phyloP scores from a whole-genome alignment of 2,329 filamentous ascomycete genomes.

The Ascochyta viciae-villosae region DNA sequence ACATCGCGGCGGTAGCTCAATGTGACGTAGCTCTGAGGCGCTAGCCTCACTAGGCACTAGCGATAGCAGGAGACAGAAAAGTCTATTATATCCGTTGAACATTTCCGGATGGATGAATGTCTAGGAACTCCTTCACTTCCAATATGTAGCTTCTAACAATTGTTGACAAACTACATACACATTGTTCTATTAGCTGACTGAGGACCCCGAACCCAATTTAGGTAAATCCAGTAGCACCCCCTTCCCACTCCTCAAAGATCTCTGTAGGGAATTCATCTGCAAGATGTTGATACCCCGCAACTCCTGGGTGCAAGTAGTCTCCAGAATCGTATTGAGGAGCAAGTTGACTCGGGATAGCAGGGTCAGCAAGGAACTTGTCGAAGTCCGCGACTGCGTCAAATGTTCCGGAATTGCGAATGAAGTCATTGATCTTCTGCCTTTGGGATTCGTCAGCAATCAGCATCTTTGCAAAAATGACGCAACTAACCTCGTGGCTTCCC shows the following conservation, averaged over 20 bases:
- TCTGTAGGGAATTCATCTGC: slow-evolving; percentile 65
- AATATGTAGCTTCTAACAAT: too few species aligned
- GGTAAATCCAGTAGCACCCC: slow-evolving; percentile 29
- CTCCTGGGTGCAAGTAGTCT: slow-evolving; percentile 70
- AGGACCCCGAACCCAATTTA: not conserved
- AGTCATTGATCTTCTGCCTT: slow-evolving; percentile 63
- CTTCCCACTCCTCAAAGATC: slow-evolving; percentile 54
- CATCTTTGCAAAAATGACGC: not conserved
- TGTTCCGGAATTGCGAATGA: slow-evolving; percentile 62
- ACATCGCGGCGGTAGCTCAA: not conserved
- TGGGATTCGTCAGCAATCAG: not conserved
- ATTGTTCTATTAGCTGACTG: too few species aligned
- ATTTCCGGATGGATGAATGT: not conserved
- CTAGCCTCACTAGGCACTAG: not conserved
- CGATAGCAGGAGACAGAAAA: not conserved
- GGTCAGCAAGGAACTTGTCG: slow-evolving; percentile 63
- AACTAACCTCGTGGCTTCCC: slow-evolving; percentile 61
- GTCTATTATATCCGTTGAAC: slow-evolving; percentile 3
- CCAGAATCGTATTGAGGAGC: slow-evolving; percentile 63
- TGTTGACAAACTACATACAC: too few species aligned
- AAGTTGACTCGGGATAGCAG: slow-evolving; percentile 56
- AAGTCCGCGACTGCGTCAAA: slow-evolving; percentile 72
- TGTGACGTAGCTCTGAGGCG: slow-evolving; percentile 3
- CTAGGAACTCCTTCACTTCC: too few species aligned
- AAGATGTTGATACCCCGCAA: slow-evolving; percentile 65